phyloP scores from a whole-genome alignment of 78 protist species.

The Dictyostelium purpureum region DNA sequence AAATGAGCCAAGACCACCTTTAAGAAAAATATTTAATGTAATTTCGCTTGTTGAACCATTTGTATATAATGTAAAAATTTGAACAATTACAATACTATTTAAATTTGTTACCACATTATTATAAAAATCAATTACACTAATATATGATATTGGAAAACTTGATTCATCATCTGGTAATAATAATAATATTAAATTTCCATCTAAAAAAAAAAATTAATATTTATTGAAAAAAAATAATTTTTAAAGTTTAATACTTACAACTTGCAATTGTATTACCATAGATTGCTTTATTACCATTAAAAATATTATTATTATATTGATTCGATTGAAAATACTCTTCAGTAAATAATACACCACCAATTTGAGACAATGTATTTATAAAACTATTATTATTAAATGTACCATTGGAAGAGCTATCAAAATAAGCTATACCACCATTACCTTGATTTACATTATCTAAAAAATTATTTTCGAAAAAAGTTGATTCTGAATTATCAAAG shows the following conservation, averaged over 20 bases:
- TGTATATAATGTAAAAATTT: neutral
- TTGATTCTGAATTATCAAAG: no score
- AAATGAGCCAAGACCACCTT: no score
- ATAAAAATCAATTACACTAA: no score
- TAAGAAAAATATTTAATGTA: no score
- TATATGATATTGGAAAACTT: neutral
- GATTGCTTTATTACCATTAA: no score
- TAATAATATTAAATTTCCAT: neutral
- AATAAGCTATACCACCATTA: neutral
- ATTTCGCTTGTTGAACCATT: no score
- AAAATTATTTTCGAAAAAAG: no score
- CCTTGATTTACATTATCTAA: neutral
- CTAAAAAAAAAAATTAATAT: neutral
- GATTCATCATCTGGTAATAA: neutral
- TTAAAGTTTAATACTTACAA: no score
- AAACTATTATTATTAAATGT: neutral
- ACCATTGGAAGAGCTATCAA: no score
- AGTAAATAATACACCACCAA: neutral
- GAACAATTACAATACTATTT: no score
- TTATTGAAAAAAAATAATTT: neutral
- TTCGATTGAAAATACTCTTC: no score
- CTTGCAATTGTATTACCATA: neutral
- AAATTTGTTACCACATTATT: no score
- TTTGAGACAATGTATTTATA: neutral
- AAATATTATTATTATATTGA: neutral